Evolutionary conservation across 139 green algal species (phyloP).

Genomic region (Closterium sp.): DNA sequence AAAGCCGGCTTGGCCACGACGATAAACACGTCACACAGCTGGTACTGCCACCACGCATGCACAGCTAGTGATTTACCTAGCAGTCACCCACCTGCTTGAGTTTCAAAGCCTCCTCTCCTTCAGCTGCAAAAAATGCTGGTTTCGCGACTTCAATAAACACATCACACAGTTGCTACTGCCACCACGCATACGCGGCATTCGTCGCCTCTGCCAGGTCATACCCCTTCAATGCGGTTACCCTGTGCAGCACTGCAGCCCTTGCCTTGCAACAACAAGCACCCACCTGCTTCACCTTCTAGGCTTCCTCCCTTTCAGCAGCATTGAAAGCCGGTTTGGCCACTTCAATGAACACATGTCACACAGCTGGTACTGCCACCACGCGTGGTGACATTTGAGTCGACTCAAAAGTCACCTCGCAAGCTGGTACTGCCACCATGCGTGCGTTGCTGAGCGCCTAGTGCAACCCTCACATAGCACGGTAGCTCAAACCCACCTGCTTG

Average conservation of each 20-base stretch:
- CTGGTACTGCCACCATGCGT: constrained; percentile 91
- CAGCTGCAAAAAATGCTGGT: too few species aligned
- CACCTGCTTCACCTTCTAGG: too few species aligned
- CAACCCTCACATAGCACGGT: too few species aligned
- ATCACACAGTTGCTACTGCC: too few species aligned
- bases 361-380: constrained; percentile 92
- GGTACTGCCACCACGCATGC: constrained; percentile 89
- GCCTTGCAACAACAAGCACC: too few species aligned
- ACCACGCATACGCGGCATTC: too few species aligned
- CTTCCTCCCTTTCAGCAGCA: background rate
- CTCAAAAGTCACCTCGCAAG: constrained; percentile 99
- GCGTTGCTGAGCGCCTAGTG: too few species aligned
- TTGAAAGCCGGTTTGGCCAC: constrained; percentile 74
- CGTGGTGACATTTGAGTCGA: too few species aligned
- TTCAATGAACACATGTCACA: constrained; percentile 99
- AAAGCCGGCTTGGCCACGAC: constrained; percentile 83
- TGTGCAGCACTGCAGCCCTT: too few species aligned
- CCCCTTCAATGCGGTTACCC: constrained; percentile 66
- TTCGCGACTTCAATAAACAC: too few species aligned
- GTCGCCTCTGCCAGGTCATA: constrained; percentile 84
- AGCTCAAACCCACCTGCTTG: background rate
- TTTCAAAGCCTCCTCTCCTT: too few species aligned
- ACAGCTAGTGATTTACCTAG: too few species aligned
- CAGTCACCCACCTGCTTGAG: background rate
- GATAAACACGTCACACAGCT: constrained; percentile 97